Base-by-base conservation (phyloP, 768 basidiomycete species). In the Phanerodontia chrysosporium region DNA sequence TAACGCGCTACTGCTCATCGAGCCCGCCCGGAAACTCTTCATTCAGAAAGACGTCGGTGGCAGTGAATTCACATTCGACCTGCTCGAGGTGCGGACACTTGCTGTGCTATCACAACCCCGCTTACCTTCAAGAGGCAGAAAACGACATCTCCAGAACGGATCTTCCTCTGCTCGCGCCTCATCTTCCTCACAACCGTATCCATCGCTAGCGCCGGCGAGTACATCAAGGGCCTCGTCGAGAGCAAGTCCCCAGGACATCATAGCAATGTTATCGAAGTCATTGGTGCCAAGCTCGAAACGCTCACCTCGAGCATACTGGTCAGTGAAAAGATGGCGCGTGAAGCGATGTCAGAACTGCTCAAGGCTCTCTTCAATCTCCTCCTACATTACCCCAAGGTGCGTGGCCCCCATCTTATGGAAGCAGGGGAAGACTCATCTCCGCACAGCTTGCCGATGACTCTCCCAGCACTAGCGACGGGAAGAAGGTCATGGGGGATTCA, bases 291-390 rank as follows among this genome's bases (percentile, higher is more conserved):
- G 63, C 75, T 90, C 18, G 90, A 90, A 59, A 69, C 78, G 30
- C 74, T 90, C 29, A 72, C 76, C 2, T 71, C 68, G 44, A 74
- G 72, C 51, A 75, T 88, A 59, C 76, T 83, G 44, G 72, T 75
- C 42, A 80, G 83, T 58, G 67, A 78, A 21, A 76, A 80, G 61
- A 77, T 83, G 74, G 76, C 84, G 29, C 80, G 79, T 64, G 90
- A 92, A 57, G 92, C 94, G 2, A 80, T 89, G 75, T 80, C 82
- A 3, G 95, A 98, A 70, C 69, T 94, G 25, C 79, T 98, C 57
- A 98, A 98, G 68, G 78, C 94, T 49, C 76, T 82, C 2, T 95
- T 92, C 72, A 95, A 96, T 69, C 69, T 96, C 29, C 76, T 92
- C 52, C 70, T 85, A 44, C 88, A 90, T 68, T 94, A 92, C 71